Percentiles rank a stretch among this genome's conserved stretches.
These are phyloP conservation scores for Pyrenochaeta sp. DNA, from an alignment of 2,329 filamentous ascomycete species.

Conservation along the genomic window DNA sequence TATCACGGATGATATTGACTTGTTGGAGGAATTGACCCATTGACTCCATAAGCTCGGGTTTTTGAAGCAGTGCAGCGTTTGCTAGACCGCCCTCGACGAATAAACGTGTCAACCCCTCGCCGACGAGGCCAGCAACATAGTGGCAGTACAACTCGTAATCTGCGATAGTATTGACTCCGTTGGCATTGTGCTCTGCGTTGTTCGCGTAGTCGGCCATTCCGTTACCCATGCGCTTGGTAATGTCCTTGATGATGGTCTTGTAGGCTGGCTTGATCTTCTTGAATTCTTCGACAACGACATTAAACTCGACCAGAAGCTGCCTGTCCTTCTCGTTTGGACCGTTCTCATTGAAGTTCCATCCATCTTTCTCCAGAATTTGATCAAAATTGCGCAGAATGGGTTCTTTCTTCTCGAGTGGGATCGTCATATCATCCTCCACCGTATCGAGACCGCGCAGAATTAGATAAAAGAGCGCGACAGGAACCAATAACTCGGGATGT, in stretches of 20 bases:
- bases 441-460: slow-evolving; percentile 92
- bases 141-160: slow-evolving; percentile 98
- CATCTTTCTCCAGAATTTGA: slow-evolving; percentile 78
- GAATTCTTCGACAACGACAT: slow-evolving; percentile 85
- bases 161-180: slow-evolving; percentile 81
- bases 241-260: slow-evolving; percentile 87
- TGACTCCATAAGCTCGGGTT: slow-evolving; percentile 84
- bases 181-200: slow-evolving; percentile 80
- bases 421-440: slow-evolving; percentile 98
- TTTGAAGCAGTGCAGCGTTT: slow-evolving; percentile 82
- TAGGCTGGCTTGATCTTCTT: slow-evolving; percentile 88
- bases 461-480: slow-evolving; percentile 91
- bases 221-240: slow-evolving; percentile 93
- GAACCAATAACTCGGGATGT: slow-evolving; percentile 90
- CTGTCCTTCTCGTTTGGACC: slow-evolving; percentile 93
- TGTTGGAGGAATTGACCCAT: slow-evolving; percentile 99
- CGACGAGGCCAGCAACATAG: slow-evolving; percentile 98
- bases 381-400: slow-evolving; percentile 86
- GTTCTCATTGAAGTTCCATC: slow-evolving; percentile 89
- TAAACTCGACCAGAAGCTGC: slow-evolving; percentile 90
- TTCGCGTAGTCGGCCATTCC: slow-evolving; percentile 97
- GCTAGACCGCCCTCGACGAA: slow-evolving; percentile 89
- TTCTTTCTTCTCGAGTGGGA: slow-evolving; percentile 82
- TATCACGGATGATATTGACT: slow-evolving; percentile 97
- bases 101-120: slow-evolving; percentile 87